A percentile compares a stretch with the other conserved stretches of the same genome.
Conservation (phyloP, 441 rosid species). For the Erodium moschatum region DNA sequence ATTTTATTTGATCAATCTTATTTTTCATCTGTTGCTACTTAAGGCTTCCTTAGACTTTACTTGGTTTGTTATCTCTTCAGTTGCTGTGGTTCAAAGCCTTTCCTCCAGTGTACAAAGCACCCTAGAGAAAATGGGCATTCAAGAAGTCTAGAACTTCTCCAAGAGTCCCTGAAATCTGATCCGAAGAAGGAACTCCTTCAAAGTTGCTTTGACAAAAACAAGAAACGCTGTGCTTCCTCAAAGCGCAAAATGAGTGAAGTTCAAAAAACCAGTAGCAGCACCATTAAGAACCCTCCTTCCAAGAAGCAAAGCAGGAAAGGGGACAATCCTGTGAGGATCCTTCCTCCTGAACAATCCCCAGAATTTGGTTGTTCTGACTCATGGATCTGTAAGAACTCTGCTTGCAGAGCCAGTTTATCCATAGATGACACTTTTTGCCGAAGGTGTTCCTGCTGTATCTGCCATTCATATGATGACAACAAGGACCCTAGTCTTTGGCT, state of each 20-base stretch:
- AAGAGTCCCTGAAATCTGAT: conserved; percentile 52
- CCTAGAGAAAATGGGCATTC: conserved; percentile 52
- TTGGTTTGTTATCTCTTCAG: conserved; percentile 23
- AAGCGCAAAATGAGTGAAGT: conserved; percentile 59
- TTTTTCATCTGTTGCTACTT: not conserved
- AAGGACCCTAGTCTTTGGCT: conserved; percentile 99
- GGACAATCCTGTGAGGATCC: conserved; percentile 46
- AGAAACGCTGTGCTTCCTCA: conserved; percentile 38
- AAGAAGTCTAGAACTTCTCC: conserved; percentile 48
- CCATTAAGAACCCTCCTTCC: conserved; percentile 50
- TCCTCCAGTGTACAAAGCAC: conserved; percentile 63
- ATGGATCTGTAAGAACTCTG: conserved; percentile 92
- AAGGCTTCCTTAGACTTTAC: conserved; percentile 11
- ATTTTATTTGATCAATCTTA: not conserved
- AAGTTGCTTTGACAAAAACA: conserved; percentile 40
- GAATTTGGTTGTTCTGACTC: conserved; percentile 46
- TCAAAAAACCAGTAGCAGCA: conserved; percentile 35
- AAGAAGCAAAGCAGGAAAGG: conserved; percentile 70
- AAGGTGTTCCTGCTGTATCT: conserved; percentile 95
- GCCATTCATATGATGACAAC: conserved; percentile 86
- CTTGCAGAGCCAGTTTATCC: conserved; percentile 78
- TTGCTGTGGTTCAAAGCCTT: conserved; percentile 52
- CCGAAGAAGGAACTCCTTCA: conserved; percentile 43
- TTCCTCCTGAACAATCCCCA: conserved; percentile 36
- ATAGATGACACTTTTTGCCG: conserved; percentile 76